Base-by-base conservation (phyloP, 441 rosid genomes). In the Pelargonium myrrhifolium region DNA sequence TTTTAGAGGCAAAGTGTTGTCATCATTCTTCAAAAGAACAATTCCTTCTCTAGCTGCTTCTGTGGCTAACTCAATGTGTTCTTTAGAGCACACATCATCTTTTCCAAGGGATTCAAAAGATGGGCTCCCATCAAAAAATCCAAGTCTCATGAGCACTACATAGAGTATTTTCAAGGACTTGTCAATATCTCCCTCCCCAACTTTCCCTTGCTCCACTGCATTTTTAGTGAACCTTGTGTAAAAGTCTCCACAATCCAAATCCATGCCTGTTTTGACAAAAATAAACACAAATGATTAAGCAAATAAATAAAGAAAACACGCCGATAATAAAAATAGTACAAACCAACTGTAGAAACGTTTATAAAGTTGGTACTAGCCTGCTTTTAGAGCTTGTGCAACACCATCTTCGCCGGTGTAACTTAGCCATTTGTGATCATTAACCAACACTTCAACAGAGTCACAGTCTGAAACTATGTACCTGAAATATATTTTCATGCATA, bases 1-100 rank as follows among this genome's bases (percentile, higher is more conserved):
- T 0, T 64, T 61, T 15, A 85, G 66, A 2, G 95, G 92, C 68
- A 88, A 69, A 56, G 75, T 71, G 12, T 49, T 62, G 17, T 62
- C 26, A 62, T 70, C 76, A 51, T 87, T 86, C 70, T 84, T 84
- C 51, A 84, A 74, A 28, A 89, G 83, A 1, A 86, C 89, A 31
- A 81, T 86, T 55, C 93, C 91, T 40, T 87, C 72, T 15, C 72
- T 80, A 0, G 88, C 92, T 0, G 85, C 88, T 45, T 79, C 82
- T 2, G 72, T 14, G 0, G 91, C 92, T 6, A 85, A 70, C 55
- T 64, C 64, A 11, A 80, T 78, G 24, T 85, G 70, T 0, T 80
- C 79, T 0, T 71, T 1, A 5, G 73, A 40, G 40, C 91, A 85
- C 5, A 84, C 67, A 65, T 87, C 86, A 0, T 68, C 61, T 4